Percentiles rank a stretch among this genome's conserved stretches.
Conservation (phyloP, 257 asterid genomes). For the Lycium barbarum region DNA sequence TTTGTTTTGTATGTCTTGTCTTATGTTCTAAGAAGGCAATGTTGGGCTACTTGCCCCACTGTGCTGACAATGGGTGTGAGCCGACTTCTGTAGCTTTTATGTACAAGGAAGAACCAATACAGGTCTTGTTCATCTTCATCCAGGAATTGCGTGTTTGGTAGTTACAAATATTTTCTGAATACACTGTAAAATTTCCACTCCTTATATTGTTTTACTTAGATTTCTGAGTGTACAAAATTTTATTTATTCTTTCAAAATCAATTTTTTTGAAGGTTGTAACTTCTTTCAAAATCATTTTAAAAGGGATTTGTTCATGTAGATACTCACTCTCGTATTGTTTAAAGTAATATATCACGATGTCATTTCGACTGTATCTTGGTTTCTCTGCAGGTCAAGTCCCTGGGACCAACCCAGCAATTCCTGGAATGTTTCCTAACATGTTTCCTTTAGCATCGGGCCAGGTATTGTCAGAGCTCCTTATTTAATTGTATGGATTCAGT, state of each 20-base stretch:
- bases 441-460: slow-evolving; percentile 76
- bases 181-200: slow-evolving; percentile 22
- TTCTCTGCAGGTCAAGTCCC: slow-evolving; percentile 80
- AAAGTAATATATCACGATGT: neutral
- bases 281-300: slow-evolving; percentile 20
- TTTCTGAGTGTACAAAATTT: neutral
- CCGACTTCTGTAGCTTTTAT: slow-evolving; percentile 99
- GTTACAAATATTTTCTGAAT: slow-evolving; percentile 48
- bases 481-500: neutral
- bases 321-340: neutral
- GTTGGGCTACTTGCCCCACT: slow-evolving; percentile 99
- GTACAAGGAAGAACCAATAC: slow-evolving; percentile 89
- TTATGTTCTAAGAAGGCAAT: slow-evolving; percentile 97
- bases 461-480: slow-evolving; percentile 46
- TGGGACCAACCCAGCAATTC: slow-evolving; percentile 65
- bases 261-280: neutral
- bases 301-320: slow-evolving; percentile 12
- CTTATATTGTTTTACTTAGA: slow-evolving; percentile 18
- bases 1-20: slow-evolving; percentile 97
- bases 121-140: slow-evolving; percentile 98
- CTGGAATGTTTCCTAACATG: slow-evolving; percentile 88
- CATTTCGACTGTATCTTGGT: slow-evolving; percentile 42
- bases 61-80: slow-evolving; percentile 99
- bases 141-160: slow-evolving; percentile 84
- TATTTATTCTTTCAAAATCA: slow-evolving; percentile 17